phyloP scores from a whole-genome alignment of 108 stramenopile genomes.

The Hondaea fermentalgiana region DNA sequence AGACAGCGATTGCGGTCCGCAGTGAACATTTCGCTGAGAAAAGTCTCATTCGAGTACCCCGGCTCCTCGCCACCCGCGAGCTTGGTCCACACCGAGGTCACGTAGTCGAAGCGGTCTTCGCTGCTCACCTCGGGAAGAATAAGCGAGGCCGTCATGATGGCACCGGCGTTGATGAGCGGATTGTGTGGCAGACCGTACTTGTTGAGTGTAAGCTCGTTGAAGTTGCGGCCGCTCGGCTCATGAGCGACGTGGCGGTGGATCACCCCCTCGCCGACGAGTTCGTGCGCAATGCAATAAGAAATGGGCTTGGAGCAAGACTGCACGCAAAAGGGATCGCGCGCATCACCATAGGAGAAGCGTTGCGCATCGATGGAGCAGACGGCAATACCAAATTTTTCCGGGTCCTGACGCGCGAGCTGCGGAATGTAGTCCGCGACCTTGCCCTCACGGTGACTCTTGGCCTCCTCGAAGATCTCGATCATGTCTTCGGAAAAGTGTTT shows the following conservation, averaged over 20 bases:
- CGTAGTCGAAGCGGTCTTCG: constrained; percentile 8
- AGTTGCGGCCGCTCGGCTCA: constrained; percentile 39
- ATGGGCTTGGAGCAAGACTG: constrained; percentile 41
- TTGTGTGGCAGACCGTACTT: constrained; percentile 33
- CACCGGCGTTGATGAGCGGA: constrained; percentile 41
- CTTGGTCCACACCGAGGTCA: constrained; percentile 25
- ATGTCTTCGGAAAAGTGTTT: not conserved
- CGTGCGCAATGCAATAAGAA: constrained; percentile 28
- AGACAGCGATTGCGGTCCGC: constrained; percentile 42
- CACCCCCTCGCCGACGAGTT: constrained; percentile 21
- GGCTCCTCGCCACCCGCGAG: constrained; percentile 29
- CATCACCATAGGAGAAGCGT: constrained; percentile 26
- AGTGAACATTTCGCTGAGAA: constrained; percentile 37
- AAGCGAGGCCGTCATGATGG: constrained; percentile 36
- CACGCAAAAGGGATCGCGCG: constrained; percentile 7
- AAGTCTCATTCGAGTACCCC: constrained; percentile 37
- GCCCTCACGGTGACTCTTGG: not conserved
- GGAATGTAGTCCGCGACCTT: constrained; percentile 35
- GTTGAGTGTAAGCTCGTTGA: constrained; percentile 38
- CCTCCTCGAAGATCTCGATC: not conserved
- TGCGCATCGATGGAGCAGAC: constrained; percentile 39
- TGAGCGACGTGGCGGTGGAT: constrained; percentile 36
- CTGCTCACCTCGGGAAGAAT: constrained; percentile 9
- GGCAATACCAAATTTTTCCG: constrained; percentile 33
- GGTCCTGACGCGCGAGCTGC: constrained; percentile 22